Conservation (phyloP, 2,329 filamentous ascomycete genomes). For the Bipolaris gigantea region DNA sequence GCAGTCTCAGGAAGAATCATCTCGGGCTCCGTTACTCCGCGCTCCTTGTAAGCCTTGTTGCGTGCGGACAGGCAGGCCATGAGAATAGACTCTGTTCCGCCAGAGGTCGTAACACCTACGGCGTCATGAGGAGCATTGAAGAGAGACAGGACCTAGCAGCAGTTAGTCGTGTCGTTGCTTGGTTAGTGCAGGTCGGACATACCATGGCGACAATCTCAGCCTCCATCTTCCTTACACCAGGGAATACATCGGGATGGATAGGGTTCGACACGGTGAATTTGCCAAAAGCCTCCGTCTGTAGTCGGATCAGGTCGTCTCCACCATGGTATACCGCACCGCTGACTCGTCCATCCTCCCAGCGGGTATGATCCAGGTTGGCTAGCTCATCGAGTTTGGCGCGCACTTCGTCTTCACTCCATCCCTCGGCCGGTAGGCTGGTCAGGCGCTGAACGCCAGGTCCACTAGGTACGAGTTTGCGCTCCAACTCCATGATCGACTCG, state of each 20-base stretch:
- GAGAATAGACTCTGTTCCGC: conserved; percentile 93
- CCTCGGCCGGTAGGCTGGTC: conserved; percentile 76
- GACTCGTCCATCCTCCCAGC: conserved; percentile 95
- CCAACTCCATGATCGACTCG: conserved; percentile 77
- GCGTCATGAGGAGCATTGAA: conserved; percentile 87
- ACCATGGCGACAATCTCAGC: conserved; percentile 98
- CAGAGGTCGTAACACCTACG: conserved; percentile 86
- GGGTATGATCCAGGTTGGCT: conserved; percentile 85
- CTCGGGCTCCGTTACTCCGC: conserved; percentile 87
- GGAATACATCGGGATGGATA: conserved; percentile 97
- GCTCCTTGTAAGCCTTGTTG: conserved; percentile 83
- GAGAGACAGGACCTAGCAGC: conserved; percentile 63
- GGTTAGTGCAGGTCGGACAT: conserved; percentile 8
- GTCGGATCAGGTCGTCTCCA: conserved; percentile 74
- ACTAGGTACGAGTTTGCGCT: conserved; percentile 78
- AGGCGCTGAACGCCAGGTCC: conserved; percentile 73
- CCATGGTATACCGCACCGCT: conserved; percentile 97
- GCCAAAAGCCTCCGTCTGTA: conserved; percentile 91
- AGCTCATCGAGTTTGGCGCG: conserved; percentile 77
- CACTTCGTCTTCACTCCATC: conserved; percentile 78
- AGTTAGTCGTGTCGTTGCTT: conserved; percentile 7
- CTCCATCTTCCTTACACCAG: conserved; percentile 98
- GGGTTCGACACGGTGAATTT: conserved; percentile 95
- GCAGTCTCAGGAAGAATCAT: conserved; percentile 97
- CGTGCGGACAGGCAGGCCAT: conserved; percentile 92